These are phyloP conservation scores for Trichophyton rubrum DNA, from an alignment of 2,329 filamentous ascomycete genomes.

Conservation along the genomic window DNA sequence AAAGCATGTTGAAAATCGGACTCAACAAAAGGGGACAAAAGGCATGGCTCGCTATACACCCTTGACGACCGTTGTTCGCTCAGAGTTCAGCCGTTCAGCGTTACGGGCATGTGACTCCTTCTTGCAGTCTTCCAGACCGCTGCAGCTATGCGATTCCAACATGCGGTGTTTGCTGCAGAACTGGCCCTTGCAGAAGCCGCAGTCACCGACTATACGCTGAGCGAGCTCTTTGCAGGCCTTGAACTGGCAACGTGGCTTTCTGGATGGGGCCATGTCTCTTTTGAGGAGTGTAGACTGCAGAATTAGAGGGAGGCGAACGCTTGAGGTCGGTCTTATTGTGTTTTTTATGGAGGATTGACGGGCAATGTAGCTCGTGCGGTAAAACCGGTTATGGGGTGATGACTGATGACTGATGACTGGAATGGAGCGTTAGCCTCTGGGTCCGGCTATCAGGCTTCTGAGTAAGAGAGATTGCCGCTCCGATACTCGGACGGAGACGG, in stretches of 20 bases:
- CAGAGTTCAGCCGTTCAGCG: constrained; percentile 77
- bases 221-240: constrained; percentile 79
- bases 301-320: neutral
- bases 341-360: too few species aligned
- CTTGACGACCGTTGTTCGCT: constrained; percentile 88
- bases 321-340: neutral
- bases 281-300: neutral
- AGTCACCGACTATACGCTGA: constrained; percentile 91
- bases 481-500: neutral
- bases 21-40: neutral
- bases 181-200: constrained; percentile 83
- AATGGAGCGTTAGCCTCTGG: neutral
- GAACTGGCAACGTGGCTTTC: constrained; percentile 64
- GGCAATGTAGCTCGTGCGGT: neutral
- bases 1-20: neutral
- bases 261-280: constrained; percentile 28
- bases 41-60: constrained; percentile 53
- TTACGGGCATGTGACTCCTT: constrained; percentile 94
- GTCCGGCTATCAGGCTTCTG: neutral
- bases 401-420: neutral
- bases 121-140: constrained; percentile 90
- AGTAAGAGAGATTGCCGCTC: neutral
- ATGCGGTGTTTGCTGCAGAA: constrained; percentile 93
- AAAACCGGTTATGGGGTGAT: neutral
- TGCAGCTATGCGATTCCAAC: constrained; percentile 88